Percentiles rank a stretch among this genome's conserved stretches.
phyloP scores from a whole-genome alignment of 441 rosid species.

The Mallotus japonicus region DNA sequence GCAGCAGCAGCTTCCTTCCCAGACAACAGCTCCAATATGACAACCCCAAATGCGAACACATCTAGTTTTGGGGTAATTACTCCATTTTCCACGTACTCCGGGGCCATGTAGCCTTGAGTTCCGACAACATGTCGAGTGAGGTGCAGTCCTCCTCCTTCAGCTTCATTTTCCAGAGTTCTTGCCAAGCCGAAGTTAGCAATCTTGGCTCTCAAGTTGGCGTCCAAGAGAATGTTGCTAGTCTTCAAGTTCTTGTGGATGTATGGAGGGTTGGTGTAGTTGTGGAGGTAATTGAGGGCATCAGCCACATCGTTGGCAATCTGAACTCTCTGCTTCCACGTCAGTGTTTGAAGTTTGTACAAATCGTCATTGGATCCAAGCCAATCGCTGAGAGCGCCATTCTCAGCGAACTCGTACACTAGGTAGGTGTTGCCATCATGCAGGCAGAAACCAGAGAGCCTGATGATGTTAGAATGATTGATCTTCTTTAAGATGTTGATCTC shows the following conservation, averaged over 20 bases:
- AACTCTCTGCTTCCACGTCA: conserved; percentile 83
- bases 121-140: conserved; percentile 83
- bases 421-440: conserved; percentile 65
- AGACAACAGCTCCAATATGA: conserved; percentile 72
- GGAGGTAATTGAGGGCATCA: conserved; percentile 77
- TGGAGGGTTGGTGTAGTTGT: conserved; percentile 67
- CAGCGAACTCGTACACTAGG: conserved; percentile 75
- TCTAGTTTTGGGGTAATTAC: conserved; percentile 72
- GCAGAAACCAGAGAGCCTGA: conserved; percentile 85
- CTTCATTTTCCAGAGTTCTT: conserved; percentile 42
- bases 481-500: conserved; percentile 78
- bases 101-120: conserved; percentile 84
- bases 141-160: conserved; percentile 49
- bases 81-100: conserved; percentile 85
- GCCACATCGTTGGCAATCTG: conserved; percentile 66
- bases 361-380: conserved; percentile 45
- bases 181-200: conserved; percentile 76
- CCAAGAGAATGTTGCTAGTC: conserved; percentile 72
- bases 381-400: conserved; percentile 63
- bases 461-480: conserved; percentile 69
- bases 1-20: conserved; percentile 58
- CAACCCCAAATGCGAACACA: conserved; percentile 79
- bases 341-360: conserved; percentile 13
- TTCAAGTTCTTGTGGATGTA: conserved; percentile 83
- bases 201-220: conserved; percentile 68